Percentiles rank a stretch among this genome's conserved stretches.
Conservation (phyloP, 768 basidiomycete genomes). For the Cystofilobasidium ferigula region DNA sequence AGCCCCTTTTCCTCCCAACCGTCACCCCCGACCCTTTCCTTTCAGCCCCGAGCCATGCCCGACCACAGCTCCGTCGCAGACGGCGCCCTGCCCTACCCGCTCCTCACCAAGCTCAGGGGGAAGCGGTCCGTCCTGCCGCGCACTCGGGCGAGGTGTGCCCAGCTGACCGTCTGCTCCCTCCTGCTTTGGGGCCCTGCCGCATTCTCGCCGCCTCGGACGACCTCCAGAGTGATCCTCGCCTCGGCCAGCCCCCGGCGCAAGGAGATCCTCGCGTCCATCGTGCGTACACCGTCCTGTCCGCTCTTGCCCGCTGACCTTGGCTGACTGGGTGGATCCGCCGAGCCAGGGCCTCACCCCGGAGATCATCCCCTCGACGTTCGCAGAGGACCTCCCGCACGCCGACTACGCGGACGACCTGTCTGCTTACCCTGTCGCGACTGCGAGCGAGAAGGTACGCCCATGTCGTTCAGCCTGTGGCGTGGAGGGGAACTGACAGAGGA, state of each 20-base stretch:
- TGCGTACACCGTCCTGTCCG: conserved; percentile 45
- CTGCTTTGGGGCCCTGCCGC: too few species aligned
- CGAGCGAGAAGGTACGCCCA: conserved; percentile 50
- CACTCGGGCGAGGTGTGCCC: background rate
- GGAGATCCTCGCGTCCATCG: conserved; percentile 68
- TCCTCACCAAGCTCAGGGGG: conserved; percentile 52
- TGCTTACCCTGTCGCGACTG: conserved; percentile 66
- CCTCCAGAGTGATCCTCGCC: conserved; percentile 54
- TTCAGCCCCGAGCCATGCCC: background rate
- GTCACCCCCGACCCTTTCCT: background rate
- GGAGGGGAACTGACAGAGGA: background rate
- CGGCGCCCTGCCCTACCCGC: conserved; percentile 35
- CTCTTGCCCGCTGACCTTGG: background rate
- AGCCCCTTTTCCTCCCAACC: background rate
- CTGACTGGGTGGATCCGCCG: background rate
- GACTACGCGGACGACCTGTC: conserved; percentile 56
- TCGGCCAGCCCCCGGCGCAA: conserved; percentile 75
- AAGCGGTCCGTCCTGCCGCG: conserved; percentile 44
- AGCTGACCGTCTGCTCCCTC: background rate
- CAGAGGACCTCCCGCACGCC: conserved; percentile 58
- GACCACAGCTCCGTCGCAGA: conserved; percentile 30
- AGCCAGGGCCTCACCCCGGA: conserved; percentile 55
- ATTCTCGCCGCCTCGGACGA: too few species aligned
- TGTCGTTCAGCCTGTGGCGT: background rate
- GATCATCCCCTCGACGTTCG: conserved; percentile 64